Evolutionary conservation across 192 early-diverging fungal genomes (phyloP).

Genomic region (Spinellus fusiger): DNA sequence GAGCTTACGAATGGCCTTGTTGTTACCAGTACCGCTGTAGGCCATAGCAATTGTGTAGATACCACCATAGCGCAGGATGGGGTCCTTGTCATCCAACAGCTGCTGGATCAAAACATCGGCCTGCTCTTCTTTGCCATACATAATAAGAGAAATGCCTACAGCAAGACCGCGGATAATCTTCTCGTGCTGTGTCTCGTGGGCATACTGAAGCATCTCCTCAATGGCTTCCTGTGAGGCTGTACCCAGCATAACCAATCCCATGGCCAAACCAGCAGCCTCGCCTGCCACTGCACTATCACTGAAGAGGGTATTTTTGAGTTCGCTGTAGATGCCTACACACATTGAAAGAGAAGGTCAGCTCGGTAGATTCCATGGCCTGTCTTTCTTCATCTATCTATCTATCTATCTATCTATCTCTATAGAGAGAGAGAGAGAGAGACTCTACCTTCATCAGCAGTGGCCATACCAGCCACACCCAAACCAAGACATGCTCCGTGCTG

Average conservation of each 20-base stretch:
- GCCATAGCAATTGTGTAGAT: slow-evolving; percentile 98
- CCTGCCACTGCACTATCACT: slow-evolving; percentile 95
- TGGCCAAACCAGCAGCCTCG: slow-evolving; percentile 92
- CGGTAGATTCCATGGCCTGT: neutral
- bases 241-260: slow-evolving; percentile 98
- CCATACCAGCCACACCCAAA: slow-evolving; percentile 95
- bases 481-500: slow-evolving; percentile 97
- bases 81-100: slow-evolving; percentile 88
- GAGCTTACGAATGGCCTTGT: slow-evolving; percentile 88
- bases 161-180: slow-evolving; percentile 98
- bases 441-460: slow-evolving; percentile 76
- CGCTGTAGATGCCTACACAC: slow-evolving; percentile 68
- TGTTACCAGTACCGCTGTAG: slow-evolving; percentile 96
- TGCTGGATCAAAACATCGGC: slow-evolving; percentile 88
- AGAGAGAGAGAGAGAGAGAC: no score
- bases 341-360: neutral
- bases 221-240: slow-evolving; percentile 74
- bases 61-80: slow-evolving; percentile 91
- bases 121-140: slow-evolving; percentile 95
- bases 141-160: slow-evolving; percentile 89
- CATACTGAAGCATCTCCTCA: slow-evolving; percentile 96
- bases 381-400: neutral
- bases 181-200: slow-evolving; percentile 97
- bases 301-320: slow-evolving; percentile 83
- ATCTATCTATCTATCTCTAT: neutral